phyloP scores from a whole-genome alignment of 2,329 filamentous ascomycete genomes.

The Fusarium scirpi region DNA sequence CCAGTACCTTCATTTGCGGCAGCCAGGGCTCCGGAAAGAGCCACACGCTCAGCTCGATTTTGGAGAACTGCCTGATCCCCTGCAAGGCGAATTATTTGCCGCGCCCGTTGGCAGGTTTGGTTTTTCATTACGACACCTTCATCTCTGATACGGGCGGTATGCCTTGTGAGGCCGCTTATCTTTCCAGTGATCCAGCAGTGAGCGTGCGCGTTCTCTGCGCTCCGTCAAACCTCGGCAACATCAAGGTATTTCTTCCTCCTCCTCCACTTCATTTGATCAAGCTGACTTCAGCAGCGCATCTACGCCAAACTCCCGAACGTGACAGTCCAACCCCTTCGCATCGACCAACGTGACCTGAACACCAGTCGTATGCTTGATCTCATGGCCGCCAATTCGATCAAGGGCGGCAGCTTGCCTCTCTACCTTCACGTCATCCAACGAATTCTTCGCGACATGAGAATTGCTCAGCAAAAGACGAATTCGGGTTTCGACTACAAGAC shows the following conservation, averaged over 20 bases:
- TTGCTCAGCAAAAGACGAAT: background rate
- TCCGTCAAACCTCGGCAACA: background rate
- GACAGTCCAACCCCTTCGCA: background rate
- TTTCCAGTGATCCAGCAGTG: background rate
- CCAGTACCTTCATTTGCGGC: background rate
- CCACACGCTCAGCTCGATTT: background rate
- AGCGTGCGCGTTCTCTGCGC: background rate
- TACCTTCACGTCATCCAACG: background rate
- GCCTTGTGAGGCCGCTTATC: background rate
- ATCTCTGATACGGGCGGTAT: background rate
- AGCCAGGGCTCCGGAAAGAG: constrained; percentile 10
- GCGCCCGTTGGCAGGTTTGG: background rate
- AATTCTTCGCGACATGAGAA: background rate
- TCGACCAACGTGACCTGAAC: background rate
- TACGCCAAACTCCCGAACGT: background rate
- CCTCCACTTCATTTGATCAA: rapidly evolving
- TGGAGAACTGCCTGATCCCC: background rate
- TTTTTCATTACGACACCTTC: constrained; percentile 2
- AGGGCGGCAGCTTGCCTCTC: background rate
- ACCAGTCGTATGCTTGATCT: background rate
- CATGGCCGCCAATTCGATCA: background rate
- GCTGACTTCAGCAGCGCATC: background rate
- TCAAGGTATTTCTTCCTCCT: background rate
- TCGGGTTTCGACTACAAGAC: background rate
- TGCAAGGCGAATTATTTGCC: background rate